Evolutionary conservation across 139 green algal genomes (phyloP), one percentile per base, ranked within the genome.

Genomic region (Tetradesmus lagerheimii): DNA sequence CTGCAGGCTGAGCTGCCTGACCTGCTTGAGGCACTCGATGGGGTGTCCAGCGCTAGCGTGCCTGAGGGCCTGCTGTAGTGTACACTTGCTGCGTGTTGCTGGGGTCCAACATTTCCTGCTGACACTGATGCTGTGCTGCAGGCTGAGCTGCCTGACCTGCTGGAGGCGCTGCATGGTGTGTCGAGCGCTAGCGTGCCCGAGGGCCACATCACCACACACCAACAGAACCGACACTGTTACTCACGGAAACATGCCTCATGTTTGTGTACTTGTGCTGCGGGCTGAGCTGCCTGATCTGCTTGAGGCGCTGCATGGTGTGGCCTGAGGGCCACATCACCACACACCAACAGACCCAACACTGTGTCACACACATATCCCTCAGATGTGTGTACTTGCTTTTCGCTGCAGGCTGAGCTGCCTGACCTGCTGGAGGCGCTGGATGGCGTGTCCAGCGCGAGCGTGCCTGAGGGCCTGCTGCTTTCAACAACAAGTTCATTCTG

Each of bases 381-480:
- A 37, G n/a, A n/a, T n/a, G n/a, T n/a, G n/a, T n/a, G n/a, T n/a
- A n/a, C n/a, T 12, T 76, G 2, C 15, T 76, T 35, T 23, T 74
- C n/a, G 23, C 84, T 74, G 34, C 53, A 87, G 88, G 88, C 88
- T 83, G 93, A 95, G 90, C 91, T 96, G 71, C 93, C 94, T 20
- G 94, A 95, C 62, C 90, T 93, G 90, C 90, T 95, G 75, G 90
- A 97, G 80, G 94, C 95, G 31, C 89, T 98, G 57, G 93, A 95
- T 39, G 87, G 87, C 15, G 25, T 35, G 47, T 53, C n/a, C 25
- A 34, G 39, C 47, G 74, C 85, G 23, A 90, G 89, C 0, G 90
- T 99, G 79, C 97, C 97, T 14, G 95, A 98, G 2, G 89, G 90
- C 0, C 86, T 99, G 76, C 80, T 92, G 18, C 67, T n/a, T n/a